Evolutionary conservation across 2,329 filamentous ascomycete genomes (phyloP).

Genomic region (Botrytis medusae): DNA sequence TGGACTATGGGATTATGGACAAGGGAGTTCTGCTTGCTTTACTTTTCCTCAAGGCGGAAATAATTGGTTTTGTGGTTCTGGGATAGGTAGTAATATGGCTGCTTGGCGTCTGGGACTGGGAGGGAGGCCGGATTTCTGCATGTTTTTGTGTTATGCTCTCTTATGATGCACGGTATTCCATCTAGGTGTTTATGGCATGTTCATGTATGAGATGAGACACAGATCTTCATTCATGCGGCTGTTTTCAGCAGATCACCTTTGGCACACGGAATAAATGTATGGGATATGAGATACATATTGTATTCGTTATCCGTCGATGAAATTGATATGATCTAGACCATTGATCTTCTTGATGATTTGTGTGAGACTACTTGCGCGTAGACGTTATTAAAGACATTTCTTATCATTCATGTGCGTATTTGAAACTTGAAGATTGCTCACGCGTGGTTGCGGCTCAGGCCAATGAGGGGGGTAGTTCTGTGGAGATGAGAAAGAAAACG

Average conservation of each 20-base stretch:
- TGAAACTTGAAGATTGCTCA: not conserved
- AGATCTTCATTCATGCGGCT: not conserved
- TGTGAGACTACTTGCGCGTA: not conserved
- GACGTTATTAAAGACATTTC: not conserved
- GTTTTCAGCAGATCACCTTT: not conserved
- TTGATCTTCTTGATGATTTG: not conserved
- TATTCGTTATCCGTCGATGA: not conserved
- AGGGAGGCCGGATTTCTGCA: not conserved
- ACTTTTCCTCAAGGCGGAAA: not conserved
- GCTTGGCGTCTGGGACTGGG: not conserved
- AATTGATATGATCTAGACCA: not conserved
- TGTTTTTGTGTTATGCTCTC: not conserved
- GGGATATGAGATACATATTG: not conserved
- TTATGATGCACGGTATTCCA: not conserved
- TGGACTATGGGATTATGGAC: not conserved
- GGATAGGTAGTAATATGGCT: not conserved
- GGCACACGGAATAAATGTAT: not conserved
- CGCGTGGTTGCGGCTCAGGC: not conserved
- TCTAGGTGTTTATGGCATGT: not conserved
- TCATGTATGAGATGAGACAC: not conserved
- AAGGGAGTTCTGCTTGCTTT: not conserved
- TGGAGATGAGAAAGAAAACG: not conserved
- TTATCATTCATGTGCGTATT: not conserved
- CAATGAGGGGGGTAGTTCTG: not conserved
- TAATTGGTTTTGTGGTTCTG: not conserved